Percentiles rank a stretch among this genome's conserved stretches.
These are phyloP conservation scores for Posidonia oceanica DNA, from an alignment of 116 monocot genomes.

Conservation along the genomic window DNA sequence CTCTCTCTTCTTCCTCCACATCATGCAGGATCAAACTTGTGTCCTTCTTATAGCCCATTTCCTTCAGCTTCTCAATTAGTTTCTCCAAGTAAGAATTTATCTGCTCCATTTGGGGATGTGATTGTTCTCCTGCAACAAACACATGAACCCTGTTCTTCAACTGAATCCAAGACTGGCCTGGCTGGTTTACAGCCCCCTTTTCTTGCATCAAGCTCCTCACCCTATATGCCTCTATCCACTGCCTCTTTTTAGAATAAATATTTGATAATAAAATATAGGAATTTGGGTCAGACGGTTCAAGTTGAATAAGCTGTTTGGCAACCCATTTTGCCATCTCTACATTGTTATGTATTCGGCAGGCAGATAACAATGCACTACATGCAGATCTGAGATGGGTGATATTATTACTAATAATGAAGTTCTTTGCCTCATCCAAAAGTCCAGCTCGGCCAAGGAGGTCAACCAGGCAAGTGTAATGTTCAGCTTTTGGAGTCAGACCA, in stretches of 20 bases:
- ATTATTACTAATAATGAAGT: conserved; percentile 50
- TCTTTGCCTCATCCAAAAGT: conserved; percentile 39
- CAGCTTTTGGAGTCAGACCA: conserved; percentile 36
- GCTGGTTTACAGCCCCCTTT: conserved; percentile 30
- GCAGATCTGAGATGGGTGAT: conserved; percentile 28
- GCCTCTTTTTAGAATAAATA: conserved; percentile 35
- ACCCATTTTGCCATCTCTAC: conserved; percentile 38
- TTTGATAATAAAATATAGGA: conserved; percentile 52
- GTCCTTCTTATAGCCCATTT: conserved; percentile 33
- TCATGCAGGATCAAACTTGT: conserved; percentile 38
- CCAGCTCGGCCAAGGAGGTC: conserved; percentile 72
- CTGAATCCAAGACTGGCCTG: conserved; percentile 71
- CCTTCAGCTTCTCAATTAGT: conserved; percentile 37
- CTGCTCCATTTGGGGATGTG: conserved; percentile 26
- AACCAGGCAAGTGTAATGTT: conserved; percentile 79
- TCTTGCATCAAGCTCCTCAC: conserved; percentile 40
- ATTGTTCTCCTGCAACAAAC: conserved; percentile 41
- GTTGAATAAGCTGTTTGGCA: conserved; percentile 29
- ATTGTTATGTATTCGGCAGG: conserved; percentile 46
- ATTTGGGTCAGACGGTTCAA: conserved; percentile 39
- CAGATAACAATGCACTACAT: conserved; percentile 61
- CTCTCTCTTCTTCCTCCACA: conserved; percentile 44
- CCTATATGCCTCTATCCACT: conserved; percentile 31
- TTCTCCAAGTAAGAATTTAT: conserved; percentile 42
- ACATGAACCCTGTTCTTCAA: conserved; percentile 38